Evolutionary conservation across 2,329 filamentous ascomycete genomes (phyloP), one percentile per base, ranked within the genome.

Genomic region (Colletotrichum acutatum): DNA sequence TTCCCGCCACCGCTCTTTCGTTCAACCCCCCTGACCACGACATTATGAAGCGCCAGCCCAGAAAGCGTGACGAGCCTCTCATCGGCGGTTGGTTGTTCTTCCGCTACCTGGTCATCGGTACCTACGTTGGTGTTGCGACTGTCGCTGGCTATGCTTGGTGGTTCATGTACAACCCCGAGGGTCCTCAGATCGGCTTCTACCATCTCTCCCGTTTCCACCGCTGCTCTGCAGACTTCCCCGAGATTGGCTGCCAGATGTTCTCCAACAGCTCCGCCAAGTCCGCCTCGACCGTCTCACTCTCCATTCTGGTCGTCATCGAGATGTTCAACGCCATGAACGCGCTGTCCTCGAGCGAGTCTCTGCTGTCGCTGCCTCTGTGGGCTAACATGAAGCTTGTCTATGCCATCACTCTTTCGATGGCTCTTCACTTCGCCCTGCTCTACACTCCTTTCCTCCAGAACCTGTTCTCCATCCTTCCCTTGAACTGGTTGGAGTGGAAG

Each of bases 291-390:
- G 92, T 99, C 32, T 98, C 95, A 7, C 89, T 99, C 74, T 97
- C 94, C 3, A 93, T 93, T 79, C 89, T 99, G 22, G 97, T 99
- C 58, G 95, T 98, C 74, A 98, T 99, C 80, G 97, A 99, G 86
- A 99, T 99, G 97, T 90, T 99, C 81, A 99, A 99, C 84, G 97
- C 97, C 78, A 96, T 98, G 93, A 99, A 99, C 81, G 97, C 96
- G 0, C 89, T 99, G 37, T 98, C 95, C 1, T 98, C 95, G 0
- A 97, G 94, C 83, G 97, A 99, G 84, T 97, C 94, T 19, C 91
- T 99, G 14, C 84, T 99, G 68, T 98, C 95, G 2, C 90, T 99
- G 75, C 96, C 95, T 11, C 87, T 99, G n/a, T 98, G 96, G 96
- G 91, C 96, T 81, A 99, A 99, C 86, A 97, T 98, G 93, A 97